Evolutionary conservation across 345 rosid species (phyloP).

Genomic region (Gossypium herbaceum): DNA sequence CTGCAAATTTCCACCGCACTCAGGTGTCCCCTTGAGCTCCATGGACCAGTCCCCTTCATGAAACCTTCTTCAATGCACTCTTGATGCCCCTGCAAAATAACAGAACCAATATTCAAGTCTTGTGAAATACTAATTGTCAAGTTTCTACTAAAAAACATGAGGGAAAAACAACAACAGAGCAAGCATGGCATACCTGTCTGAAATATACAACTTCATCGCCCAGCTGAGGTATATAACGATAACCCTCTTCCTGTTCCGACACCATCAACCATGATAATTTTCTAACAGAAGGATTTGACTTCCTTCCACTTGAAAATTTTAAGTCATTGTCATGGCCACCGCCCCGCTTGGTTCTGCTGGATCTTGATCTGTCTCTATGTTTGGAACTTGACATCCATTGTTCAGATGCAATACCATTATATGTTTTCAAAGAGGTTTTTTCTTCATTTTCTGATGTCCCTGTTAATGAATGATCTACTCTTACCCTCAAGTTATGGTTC

Average conservation of each 20-base stretch:
- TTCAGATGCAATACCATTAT: constrained; percentile 36
- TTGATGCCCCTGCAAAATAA: constrained; percentile 74
- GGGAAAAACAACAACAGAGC: background rate
- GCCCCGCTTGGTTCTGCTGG: constrained; percentile 44
- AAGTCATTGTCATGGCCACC: constrained; percentile 24
- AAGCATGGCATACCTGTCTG: constrained; percentile 58
- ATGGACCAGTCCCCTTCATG: constrained; percentile 53
- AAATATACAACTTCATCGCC: constrained; percentile 86
- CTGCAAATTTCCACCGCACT: constrained; percentile 78
- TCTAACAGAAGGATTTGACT: constrained; percentile 35
- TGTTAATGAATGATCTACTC: constrained; percentile 34
- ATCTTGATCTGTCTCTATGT: constrained; percentile 45
- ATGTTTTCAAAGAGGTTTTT: constrained; percentile 29
- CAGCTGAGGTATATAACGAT: constrained; percentile 86
- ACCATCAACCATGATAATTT: constrained; percentile 83
- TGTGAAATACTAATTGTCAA: background rate
- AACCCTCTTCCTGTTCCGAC: constrained; percentile 79
- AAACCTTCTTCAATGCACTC: constrained; percentile 45
- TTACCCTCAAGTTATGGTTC: constrained; percentile 28
- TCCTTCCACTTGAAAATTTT: constrained; percentile 28
- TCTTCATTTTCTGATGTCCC: constrained; percentile 38
- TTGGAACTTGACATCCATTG: constrained; percentile 67
- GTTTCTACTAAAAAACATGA: background rate
- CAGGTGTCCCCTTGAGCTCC: constrained; percentile 54
- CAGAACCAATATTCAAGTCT: constrained; percentile 17